Percentiles rank a stretch among this genome's conserved stretches.
Conservation (phyloP, 1,284 basidiomycete species). For the Ceratobasidium sp. region DNA sequence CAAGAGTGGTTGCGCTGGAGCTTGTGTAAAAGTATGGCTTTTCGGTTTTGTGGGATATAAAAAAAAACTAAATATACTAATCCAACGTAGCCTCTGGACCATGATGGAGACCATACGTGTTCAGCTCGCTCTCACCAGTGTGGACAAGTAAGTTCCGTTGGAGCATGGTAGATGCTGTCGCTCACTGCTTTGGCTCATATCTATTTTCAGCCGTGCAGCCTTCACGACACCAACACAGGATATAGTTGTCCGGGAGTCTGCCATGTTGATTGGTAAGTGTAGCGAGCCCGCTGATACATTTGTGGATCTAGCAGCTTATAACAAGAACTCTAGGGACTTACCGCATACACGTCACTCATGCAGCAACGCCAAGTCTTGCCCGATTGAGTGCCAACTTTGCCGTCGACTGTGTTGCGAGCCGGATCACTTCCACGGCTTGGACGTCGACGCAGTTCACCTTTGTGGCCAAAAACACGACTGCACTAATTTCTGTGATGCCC, state of each 20-base stretch:
- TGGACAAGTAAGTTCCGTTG: constrained; percentile 60
- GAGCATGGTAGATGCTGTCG: background rate
- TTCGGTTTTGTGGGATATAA: background rate
- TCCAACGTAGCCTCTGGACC: constrained; percentile 61
- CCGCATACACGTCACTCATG: background rate
- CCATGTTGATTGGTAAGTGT: constrained; percentile 60
- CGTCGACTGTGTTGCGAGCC: constrained; percentile 64
- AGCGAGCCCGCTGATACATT: constrained; percentile 2
- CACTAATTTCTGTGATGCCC: constrained; percentile 53
- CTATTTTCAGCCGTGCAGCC: constrained; percentile 62
- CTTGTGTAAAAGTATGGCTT: constrained; percentile 22
- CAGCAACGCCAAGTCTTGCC: constrained; percentile 61
- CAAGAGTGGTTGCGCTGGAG: constrained; percentile 6
- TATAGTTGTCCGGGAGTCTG: constrained; percentile 65
- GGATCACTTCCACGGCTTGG: constrained; percentile 69
- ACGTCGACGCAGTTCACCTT: constrained; percentile 62
- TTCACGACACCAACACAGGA: constrained; percentile 53
- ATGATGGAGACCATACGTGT: constrained; percentile 68
- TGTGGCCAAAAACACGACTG: constrained; percentile 67
- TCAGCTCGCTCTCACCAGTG: constrained; percentile 68
- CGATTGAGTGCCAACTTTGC: constrained; percentile 68
- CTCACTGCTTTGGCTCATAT: background rate
- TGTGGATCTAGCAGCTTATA: constrained; percentile 20
- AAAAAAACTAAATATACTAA: background rate
- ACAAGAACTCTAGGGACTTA: constrained; percentile 66